Conservation (phyloP, 768 basidiomycete genomes). For the Lyophyllum semitale region DNA sequence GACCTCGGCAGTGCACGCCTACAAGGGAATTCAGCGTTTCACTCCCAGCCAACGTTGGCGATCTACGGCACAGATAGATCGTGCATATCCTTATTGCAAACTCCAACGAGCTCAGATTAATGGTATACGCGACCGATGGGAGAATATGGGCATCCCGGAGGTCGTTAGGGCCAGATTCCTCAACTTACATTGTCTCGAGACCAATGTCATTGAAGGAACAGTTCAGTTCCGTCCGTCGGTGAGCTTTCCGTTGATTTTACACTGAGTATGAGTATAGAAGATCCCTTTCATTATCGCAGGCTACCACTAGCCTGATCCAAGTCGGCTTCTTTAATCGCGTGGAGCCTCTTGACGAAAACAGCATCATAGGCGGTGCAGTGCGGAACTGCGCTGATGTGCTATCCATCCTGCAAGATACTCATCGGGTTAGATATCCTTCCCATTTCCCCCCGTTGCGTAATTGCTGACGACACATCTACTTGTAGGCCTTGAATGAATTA, state of each 20-base stretch:
- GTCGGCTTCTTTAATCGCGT: constrained; percentile 13
- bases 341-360: neutral
- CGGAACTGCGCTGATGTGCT: constrained; percentile 10
- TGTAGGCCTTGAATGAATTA: constrained; percentile 16
- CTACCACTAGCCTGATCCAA: constrained; percentile 4
- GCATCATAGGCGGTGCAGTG: constrained; percentile 10
- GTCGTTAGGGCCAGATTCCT: constrained; percentile 4
- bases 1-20: neutral
- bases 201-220: constrained; percentile 17
- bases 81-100: constrained; percentile 12
- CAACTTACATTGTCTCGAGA: constrained; percentile 19
- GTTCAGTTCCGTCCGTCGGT: constrained; percentile 12
- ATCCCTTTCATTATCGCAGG: neutral
- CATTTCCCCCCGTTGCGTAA: neutral
- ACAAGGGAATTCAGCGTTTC: neutral
- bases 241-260: neutral
- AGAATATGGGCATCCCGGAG: neutral
- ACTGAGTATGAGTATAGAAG: too few species aligned
- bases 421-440: constrained; percentile 5
- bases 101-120: constrained; percentile 8
- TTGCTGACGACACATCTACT: neutral
- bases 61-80: neutral
- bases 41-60: constrained; percentile 4
- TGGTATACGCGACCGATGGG: constrained; percentile 5
- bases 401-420: constrained; percentile 19